Evolutionary conservation across 805 yeast species (phyloP), one percentile per base, ranked within the genome.

Genomic region (Torulaspora gathmanii): DNA sequence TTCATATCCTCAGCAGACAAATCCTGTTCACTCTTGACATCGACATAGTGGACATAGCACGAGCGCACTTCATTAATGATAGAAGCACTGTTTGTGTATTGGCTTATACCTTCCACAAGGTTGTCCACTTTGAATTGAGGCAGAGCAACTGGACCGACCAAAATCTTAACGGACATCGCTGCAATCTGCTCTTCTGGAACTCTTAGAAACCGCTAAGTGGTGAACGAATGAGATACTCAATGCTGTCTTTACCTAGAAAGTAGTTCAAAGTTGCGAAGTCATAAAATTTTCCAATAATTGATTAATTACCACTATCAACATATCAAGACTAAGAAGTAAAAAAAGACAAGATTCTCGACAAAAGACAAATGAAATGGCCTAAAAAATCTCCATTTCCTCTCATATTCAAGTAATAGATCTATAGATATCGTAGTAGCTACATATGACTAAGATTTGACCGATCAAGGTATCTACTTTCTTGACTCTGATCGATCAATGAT

Each of bases 141-240:
- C 63, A 89, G 74, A 51, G 96, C 97, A 61, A 77, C 78, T 39
- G 96, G 95, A 47, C 99, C 99, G 37, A 95, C 83, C 54, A 88
- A 73, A 49, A 78, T 69, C 56, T 76, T 63, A 71, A 77, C 60
- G 39, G 71, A 60, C 72, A 70, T 71, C 40, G 49, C 48, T 22
- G 42, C 37, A 15, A 39, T 23, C 25, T 33, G 33, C 42, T 30
- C 28, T 15, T 40, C 40, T 39, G 36, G 37, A 25, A 19, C 33
- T 16, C 19, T 26, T 25, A 17, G 20, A 39, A 39, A 9, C 30
- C 31, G 23, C 29, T 10, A 31, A 38, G 27, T 17, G 27, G 29
- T 28, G 34, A 23, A 31, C 16, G 10, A n/a, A n/a, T 29, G 16
- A 29, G 17, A 27, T 27, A 37, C 33, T 27, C 28, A 19, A n/a